A percentile compares a stretch with the other conserved stretches of the same genome.
Evolutionary conservation across 176 grass and related monocot genomes (phyloP).

Genomic region (Lolium perenne): DNA sequence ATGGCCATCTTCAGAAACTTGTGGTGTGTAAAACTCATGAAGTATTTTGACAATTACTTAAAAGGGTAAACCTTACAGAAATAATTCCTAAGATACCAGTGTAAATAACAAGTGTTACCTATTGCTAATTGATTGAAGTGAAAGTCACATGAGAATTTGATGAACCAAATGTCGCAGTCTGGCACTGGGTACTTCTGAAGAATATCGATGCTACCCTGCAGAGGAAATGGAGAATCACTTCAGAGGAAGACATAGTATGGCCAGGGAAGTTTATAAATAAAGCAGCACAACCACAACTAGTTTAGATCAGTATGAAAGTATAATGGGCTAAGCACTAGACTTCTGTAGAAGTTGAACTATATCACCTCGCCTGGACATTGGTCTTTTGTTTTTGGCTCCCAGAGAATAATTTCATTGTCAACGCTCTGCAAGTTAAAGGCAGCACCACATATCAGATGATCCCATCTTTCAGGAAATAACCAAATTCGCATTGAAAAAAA

Average conservation of each 20-base stretch:
- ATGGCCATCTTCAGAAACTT: slow-evolving; percentile 18
- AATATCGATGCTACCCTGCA: slow-evolving; percentile 83
- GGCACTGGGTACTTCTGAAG: slow-evolving; percentile 99
- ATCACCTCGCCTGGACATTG: slow-evolving; percentile 82
- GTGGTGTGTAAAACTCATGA: neutral
- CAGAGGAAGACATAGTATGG: slow-evolving; percentile 33
- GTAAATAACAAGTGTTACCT: slow-evolving; percentile 56
- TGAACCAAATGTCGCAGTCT: slow-evolving; percentile 96
- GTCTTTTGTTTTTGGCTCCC: slow-evolving; percentile 96
- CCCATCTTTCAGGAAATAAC: slow-evolving; percentile 19
- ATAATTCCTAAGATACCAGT: neutral
- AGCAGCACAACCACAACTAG: slow-evolving; percentile 18
- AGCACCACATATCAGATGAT: slow-evolving; percentile 34
- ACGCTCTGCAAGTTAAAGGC: slow-evolving; percentile 75
- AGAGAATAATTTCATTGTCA: slow-evolving; percentile 93
- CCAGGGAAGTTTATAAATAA: slow-evolving; percentile 6
- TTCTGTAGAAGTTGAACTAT: slow-evolving; percentile 31
- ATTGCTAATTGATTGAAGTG: slow-evolving; percentile 91
- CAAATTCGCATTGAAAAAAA: neutral
- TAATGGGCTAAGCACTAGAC: neutral
- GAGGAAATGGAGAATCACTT: slow-evolving; percentile 33
- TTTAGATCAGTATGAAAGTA: slow-evolving; percentile 13
- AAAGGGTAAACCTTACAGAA: neutral
- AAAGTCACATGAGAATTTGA: slow-evolving; percentile 99
- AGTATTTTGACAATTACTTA: neutral